These are phyloP conservation scores for Melastoma malabathricum DNA, from an alignment of 345 rosid genomes.

Conservation along the genomic window DNA sequence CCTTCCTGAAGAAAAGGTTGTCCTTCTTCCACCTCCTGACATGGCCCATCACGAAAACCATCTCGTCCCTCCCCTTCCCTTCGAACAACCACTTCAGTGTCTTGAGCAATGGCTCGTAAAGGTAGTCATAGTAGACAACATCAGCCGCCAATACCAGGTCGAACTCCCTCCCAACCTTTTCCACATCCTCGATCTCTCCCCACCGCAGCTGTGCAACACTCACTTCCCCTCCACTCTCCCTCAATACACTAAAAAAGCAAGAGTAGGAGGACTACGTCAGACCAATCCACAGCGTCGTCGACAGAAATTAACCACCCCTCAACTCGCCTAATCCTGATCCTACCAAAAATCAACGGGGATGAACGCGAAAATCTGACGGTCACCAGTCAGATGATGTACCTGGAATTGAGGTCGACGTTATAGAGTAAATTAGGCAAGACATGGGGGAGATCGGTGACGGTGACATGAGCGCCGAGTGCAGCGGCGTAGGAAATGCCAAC, in stretches of 20 bases:
- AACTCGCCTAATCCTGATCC: too few relatives aligned
- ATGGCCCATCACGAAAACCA: constrained; percentile 56
- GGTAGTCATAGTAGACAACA: constrained; percentile 64
- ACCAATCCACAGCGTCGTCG: too few relatives aligned
- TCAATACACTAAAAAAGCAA: background rate
- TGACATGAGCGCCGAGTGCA: constrained; percentile 48
- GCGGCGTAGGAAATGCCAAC: constrained; percentile 64
- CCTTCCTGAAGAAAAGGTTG: constrained; percentile 52
- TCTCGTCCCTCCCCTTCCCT: constrained; percentile 14
- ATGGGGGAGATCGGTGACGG: constrained; percentile 83
- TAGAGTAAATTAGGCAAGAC: constrained; percentile 60
- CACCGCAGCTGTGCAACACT: constrained; percentile 47
- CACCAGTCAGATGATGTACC: too few relatives aligned
- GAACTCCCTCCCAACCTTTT: constrained; percentile 23
- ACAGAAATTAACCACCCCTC: too few relatives aligned
- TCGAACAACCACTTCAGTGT: constrained; percentile 41
- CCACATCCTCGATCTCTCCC: constrained; percentile 54
- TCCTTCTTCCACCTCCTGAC: constrained; percentile 79
- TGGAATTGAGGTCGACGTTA: constrained; percentile 60
- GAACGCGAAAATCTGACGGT: too few relatives aligned
- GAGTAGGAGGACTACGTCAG: too few relatives aligned
- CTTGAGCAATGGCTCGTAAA: constrained; percentile 44
- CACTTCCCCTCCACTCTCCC: constrained; percentile 27
- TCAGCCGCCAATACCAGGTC: constrained; percentile 65
- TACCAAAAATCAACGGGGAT: too few relatives aligned